Evolutionary conservation across 805 yeast genomes (phyloP).

Genomic region (Ogataea haglerorum): DNA sequence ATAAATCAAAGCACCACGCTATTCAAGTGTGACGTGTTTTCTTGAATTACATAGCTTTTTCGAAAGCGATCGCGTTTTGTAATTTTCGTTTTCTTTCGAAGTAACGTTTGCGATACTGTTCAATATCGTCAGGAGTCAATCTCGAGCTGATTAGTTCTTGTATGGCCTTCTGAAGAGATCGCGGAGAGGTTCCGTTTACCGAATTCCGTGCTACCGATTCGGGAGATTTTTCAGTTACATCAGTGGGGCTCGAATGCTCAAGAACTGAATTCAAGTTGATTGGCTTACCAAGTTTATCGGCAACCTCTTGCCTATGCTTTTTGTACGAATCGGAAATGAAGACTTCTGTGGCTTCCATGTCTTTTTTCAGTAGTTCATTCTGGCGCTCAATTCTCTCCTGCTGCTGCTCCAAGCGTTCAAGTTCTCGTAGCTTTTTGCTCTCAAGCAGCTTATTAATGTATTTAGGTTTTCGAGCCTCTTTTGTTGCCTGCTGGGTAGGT

Average conservation of each 20-base stretch:
- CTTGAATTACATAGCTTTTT: background rate
- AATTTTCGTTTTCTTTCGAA: conserved; percentile 12
- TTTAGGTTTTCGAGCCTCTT: conserved; percentile 23
- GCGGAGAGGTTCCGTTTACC: background rate
- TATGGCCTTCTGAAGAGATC: conserved; percentile 8
- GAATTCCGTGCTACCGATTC: background rate
- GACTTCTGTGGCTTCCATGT: conserved; percentile 37
- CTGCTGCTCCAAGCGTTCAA: conserved; percentile 40
- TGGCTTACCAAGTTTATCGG: conserved; percentile 1
- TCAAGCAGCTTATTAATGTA: conserved; percentile 41
- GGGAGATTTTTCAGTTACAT: background rate
- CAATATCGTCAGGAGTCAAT: conserved; percentile 17
- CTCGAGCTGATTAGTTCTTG: conserved; percentile 13
- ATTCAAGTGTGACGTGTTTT: background rate
- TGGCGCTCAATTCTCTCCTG: conserved; percentile 38
- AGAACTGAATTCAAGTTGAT: background rate
- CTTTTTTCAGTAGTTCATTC: conserved; percentile 38
- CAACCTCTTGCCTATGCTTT: conserved; percentile 30
- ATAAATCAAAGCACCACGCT: background rate
- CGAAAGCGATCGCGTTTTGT: background rate
- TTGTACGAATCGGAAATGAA: conserved; percentile 50
- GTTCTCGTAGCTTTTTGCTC: conserved; percentile 43
- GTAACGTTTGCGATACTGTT: conserved; percentile 21
- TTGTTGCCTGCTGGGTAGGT: conserved; percentile 20
- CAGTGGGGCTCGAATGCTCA: background rate